phyloP scores from a whole-genome alignment of 768 basidiomycete species.

The Tulasnella sp. region DNA sequence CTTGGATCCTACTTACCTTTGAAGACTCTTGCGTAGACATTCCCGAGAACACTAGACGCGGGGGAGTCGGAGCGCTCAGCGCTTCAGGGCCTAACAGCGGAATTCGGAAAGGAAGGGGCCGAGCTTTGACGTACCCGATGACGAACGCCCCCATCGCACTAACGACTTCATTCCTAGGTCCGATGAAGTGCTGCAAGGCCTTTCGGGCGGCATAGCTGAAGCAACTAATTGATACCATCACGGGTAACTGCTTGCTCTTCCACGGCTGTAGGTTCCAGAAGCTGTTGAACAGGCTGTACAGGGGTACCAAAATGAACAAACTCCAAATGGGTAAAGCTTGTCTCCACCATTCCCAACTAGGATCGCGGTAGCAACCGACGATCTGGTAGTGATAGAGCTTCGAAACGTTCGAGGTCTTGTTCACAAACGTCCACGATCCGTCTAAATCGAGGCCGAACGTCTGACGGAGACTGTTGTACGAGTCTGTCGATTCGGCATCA shows the following conservation, averaged over 20 bases:
- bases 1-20: constrained; percentile 23
- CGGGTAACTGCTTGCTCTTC: constrained; percentile 67
- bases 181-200: constrained; percentile 80
- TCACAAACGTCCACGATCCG: constrained; percentile 42
- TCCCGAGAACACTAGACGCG: constrained; percentile 57
- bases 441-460: constrained; percentile 58
- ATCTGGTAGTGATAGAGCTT: constrained; percentile 59
- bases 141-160: constrained; percentile 83
- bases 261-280: constrained; percentile 79
- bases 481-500: constrained; percentile 57
- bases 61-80: constrained; percentile 1
- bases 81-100: neutral
- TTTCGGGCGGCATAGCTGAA: constrained; percentile 77
- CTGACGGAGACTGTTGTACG: constrained; percentile 47
- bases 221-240: constrained; percentile 87
- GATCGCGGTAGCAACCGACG: constrained; percentile 72
- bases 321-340: constrained; percentile 81
- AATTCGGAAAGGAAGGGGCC: neutral
- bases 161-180: constrained; percentile 77
- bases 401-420: constrained; percentile 37
- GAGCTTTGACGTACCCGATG: constrained; percentile 33
- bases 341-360: constrained; percentile 69
- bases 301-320: constrained; percentile 72
- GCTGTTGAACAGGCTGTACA: constrained; percentile 71
- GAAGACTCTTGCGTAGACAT: constrained; percentile 74